Evolutionary conservation across 805 yeast genomes (phyloP).

Genomic region (Saccharomycopsis fibuligera): DNA sequence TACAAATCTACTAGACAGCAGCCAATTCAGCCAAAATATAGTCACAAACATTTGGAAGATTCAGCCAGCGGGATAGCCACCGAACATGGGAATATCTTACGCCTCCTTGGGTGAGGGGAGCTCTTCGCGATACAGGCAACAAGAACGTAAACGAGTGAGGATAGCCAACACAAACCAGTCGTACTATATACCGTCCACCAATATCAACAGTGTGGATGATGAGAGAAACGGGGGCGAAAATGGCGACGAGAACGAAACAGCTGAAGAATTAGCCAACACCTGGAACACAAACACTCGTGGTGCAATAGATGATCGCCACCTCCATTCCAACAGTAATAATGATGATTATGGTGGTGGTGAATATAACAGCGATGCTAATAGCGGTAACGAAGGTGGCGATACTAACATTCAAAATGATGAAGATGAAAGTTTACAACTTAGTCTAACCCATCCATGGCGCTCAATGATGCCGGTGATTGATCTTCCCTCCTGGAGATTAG

Average conservation of each 20-base stretch:
- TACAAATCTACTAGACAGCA: too few species aligned
- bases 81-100: too few species aligned
- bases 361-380: not conserved
- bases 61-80: too few species aligned
- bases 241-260: not conserved
- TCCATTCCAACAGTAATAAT: not conserved
- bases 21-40: too few species aligned
- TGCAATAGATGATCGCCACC: too few species aligned
- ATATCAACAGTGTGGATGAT: not conserved
- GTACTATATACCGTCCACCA: constrained; percentile 7
- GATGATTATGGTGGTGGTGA: not conserved
- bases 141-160: constrained; percentile 7
- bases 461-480: too few species aligned
- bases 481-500: too few species aligned
- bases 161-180: constrained; percentile 5
- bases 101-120: too few species aligned
- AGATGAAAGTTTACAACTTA: not conserved
- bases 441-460: too few species aligned
- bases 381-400: not conserved
- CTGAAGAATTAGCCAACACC: not conserved
- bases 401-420: not conserved
- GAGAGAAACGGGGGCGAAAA: not conserved
- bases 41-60: too few species aligned
- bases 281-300: not conserved
- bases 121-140: too few species aligned